A percentile compares a stretch with the other conserved stretches of the same genome.
These are phyloP conservation scores for Polytrichum formosum DNA, from an alignment of 225 moss, liverwort and hornwort genomes.

Conservation along the genomic window DNA sequence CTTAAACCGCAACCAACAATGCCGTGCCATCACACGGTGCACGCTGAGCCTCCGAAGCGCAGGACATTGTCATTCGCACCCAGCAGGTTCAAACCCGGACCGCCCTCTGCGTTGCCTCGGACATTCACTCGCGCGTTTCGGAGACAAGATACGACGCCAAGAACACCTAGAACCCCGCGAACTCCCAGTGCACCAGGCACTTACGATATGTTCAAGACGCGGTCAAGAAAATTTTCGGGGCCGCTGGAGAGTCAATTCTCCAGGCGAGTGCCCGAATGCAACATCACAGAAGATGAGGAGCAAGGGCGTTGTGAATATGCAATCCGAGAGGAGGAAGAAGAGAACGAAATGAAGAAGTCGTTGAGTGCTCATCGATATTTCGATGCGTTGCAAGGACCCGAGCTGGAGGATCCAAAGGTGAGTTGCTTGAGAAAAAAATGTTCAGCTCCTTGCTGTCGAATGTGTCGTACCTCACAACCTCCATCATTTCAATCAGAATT, in stretches of 20 bases:
- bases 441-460: too few relatives aligned
- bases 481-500: too few relatives aligned
- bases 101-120: background rate
- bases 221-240: conserved; percentile 31
- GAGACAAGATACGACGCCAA: conserved; percentile 3
- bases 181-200: conserved; percentile 20
- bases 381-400: conserved; percentile 54
- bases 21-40: conserved; percentile 10
- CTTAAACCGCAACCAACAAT: conserved; percentile 16
- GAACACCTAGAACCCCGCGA: conserved; percentile 10
- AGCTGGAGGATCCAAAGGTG: conserved; percentile 50
- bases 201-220: conserved; percentile 44
- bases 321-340: conserved; percentile 9
- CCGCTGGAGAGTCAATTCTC: conserved; percentile 23
- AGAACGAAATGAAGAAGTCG: conserved; percentile 18
- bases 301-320: background rate
- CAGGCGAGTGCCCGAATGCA: conserved; percentile 6
- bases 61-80: conserved; percentile 17
- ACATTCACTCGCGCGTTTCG: conserved; percentile 22
- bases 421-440: background rate
- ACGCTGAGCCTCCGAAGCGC: conserved; percentile 9
- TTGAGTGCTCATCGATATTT: conserved; percentile 46
- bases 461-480: too few relatives aligned
- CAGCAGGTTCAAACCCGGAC: conserved; percentile 17
- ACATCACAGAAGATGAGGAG: background rate